Evolutionary conservation across 768 basidiomycete genomes (phyloP).

Genomic region (Collybia sordida): DNA sequence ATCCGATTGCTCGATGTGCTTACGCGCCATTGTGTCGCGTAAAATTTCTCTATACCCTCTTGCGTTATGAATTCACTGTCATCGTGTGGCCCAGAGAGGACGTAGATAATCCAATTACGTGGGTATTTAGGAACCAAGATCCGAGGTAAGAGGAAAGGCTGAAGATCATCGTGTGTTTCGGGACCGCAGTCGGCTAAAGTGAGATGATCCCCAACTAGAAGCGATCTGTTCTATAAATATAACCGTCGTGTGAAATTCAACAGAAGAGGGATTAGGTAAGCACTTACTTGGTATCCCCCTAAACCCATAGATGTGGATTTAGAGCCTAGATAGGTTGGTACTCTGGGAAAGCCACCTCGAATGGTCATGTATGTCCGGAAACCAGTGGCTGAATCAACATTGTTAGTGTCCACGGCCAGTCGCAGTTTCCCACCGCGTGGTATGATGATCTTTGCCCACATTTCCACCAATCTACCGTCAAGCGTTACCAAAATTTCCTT

Average conservation of each 20-base stretch:
- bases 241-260: not conserved
- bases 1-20: constrained; percentile 60
- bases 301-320: constrained; percentile 66
- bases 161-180: constrained; percentile 9
- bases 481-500: constrained; percentile 42
- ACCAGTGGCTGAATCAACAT: constrained; percentile 28
- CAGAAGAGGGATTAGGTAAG: not conserved
- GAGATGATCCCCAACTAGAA: constrained; percentile 52
- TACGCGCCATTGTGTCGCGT: constrained; percentile 50
- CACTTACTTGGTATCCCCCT: constrained; percentile 55
- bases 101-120: constrained; percentile 48
- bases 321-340: constrained; percentile 57
- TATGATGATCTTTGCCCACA: constrained; percentile 52
- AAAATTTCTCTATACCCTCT: constrained; percentile 49
- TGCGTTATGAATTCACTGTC: constrained; percentile 53
- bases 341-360: constrained; percentile 57
- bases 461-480: constrained; percentile 32
- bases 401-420: constrained; percentile 29
- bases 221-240: constrained; percentile 44
- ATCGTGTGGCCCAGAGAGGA: constrained; percentile 63
- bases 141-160: constrained; percentile 19
- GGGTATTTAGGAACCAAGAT: constrained; percentile 43
- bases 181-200: constrained; percentile 33
- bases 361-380: constrained; percentile 57
- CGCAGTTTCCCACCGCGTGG: constrained; percentile 42